phyloP scores from a whole-genome alignment of 2,329 filamentous ascomycete species.

The Verticillium dahliae region DNA sequence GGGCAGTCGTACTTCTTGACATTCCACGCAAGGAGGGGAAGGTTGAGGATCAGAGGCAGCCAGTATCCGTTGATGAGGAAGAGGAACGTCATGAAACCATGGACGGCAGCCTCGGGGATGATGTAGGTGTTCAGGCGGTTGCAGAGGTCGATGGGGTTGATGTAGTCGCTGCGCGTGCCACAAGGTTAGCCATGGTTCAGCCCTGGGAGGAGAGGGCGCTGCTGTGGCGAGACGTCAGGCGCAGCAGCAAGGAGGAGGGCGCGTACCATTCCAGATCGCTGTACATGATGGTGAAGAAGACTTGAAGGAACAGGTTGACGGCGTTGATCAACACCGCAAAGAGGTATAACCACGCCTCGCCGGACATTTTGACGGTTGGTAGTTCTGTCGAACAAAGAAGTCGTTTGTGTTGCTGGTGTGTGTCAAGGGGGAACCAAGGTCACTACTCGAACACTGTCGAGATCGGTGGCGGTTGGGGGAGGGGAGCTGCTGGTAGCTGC shows the following conservation, averaged over 20 bases:
- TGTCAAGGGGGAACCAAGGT: neutral
- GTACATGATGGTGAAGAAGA: conserved; percentile 99
- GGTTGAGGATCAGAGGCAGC: conserved; percentile 84
- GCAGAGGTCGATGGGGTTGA: conserved; percentile 99
- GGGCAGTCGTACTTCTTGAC: conserved; percentile 78
- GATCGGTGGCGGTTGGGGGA: conserved; percentile 2
- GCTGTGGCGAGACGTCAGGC: no score
- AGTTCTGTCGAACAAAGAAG: conserved; percentile 2
- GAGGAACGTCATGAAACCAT: conserved; percentile 89
- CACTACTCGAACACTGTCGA: neutral
- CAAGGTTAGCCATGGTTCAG: neutral
- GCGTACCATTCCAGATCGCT: conserved; percentile 94
- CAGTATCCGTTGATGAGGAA: conserved; percentile 99
- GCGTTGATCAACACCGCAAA: conserved; percentile 98
- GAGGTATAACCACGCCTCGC: conserved; percentile 97
- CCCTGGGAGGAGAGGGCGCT: neutral
- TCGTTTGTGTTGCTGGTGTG: conserved; percentile 4
- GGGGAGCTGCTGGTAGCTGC: neutral
- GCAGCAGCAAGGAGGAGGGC: neutral
- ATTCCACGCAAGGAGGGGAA: conserved; percentile 89
- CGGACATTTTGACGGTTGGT: conserved; percentile 62
- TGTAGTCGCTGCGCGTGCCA: conserved; percentile 71
- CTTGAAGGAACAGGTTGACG: conserved; percentile 98
- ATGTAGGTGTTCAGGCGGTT: conserved; percentile 99
- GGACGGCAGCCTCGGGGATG: conserved; percentile 94